Evolutionary conservation across 495 filamentous ascomycete species (phyloP), one percentile per base, ranked within the genome.

Genomic region (Endocarpon pusillum): DNA sequence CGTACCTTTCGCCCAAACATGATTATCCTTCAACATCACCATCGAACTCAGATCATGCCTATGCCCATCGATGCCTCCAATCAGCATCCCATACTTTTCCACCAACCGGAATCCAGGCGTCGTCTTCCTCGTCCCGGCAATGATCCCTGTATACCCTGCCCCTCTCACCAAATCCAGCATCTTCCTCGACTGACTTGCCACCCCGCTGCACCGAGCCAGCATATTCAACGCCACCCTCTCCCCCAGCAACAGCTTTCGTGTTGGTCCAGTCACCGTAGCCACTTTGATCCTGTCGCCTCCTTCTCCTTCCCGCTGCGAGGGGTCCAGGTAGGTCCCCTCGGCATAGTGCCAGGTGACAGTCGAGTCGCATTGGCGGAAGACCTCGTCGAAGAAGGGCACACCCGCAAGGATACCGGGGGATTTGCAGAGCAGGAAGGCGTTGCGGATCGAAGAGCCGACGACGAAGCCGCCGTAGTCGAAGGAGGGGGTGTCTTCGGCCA

Each of bases 11-110:
- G 81, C 80, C 78, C 82, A 91, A 19, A 97, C 73, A 52, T 97
- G 89, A 51, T 97, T 97, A 55, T 97, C 89, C 61, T 97, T 97
- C 33, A 97, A 64, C 89, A 97, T 97, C 17, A 80, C 83, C 89
- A 97, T 96, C 27, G 74, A 66, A 41, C 76, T 83, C 23, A 97
- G 58, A 55, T 96, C 91, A 54, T 93, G 81, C 10, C 89, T 69
- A 49, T 97, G 91, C 1, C 76, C 70, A 49, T 97, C 89, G 21
- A 77, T 81, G 12, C 91, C 91, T 14, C 86, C 89, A 10, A 93
- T 75, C 10, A 94, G 59, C 73, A 97, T 92, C 33, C 82, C 89
- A 52, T 96, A 97, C 62, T 97, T 97, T 62, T 97, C 89, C 2
- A 96, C 85, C 6, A 97, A 60, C 3, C 89, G 68, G 57, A 96